A percentile compares a stretch with the other conserved stretches of the same genome.
phyloP scores from a whole-genome alignment of 2,329 filamentous ascomycete species.

The Alternaria ventricosa region DNA sequence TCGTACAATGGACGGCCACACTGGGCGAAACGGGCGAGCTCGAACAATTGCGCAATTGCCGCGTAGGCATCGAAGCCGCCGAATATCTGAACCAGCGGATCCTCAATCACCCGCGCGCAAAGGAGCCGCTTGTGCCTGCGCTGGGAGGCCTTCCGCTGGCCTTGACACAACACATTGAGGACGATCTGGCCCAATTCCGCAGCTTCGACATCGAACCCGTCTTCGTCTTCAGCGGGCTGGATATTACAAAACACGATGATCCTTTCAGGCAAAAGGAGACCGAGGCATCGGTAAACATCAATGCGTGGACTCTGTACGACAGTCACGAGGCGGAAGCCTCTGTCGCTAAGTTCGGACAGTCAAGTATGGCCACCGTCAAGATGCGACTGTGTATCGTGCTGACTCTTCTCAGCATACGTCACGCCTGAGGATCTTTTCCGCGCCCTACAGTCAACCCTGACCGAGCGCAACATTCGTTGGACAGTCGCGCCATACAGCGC shows the following conservation, averaged over 20 bases:
- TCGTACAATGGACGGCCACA: constrained; percentile 64
- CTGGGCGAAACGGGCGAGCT: constrained; percentile 66
- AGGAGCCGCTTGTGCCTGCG: constrained; percentile 88
- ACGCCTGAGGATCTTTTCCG: constrained; percentile 74
- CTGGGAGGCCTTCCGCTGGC: constrained; percentile 86
- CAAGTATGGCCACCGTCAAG: constrained; percentile 60
- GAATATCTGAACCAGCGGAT: constrained; percentile 80
- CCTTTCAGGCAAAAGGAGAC: constrained; percentile 65
- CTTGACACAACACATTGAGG: constrained; percentile 75
- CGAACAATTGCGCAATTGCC: constrained; percentile 73
- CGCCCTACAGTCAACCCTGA: constrained; percentile 76
- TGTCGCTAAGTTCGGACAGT: constrained; percentile 84
- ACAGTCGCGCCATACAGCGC: constrained; percentile 87
- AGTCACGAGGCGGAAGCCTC: constrained; percentile 79
- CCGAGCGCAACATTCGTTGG: constrained; percentile 73
- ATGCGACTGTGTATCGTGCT: constrained; percentile 3
- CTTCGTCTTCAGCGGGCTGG: constrained; percentile 91
- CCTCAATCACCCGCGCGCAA: constrained; percentile 62
- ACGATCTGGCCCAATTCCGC: constrained; percentile 76
- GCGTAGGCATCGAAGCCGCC: constrained; percentile 85
- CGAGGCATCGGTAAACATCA: constrained; percentile 71
- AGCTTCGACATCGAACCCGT: constrained; percentile 74
- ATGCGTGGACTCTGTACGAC: constrained; percentile 89
- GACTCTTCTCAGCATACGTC: constrained; percentile 62
- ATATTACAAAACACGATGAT: constrained; percentile 73